Percentiles rank a stretch among this genome's conserved stretches.
Evolutionary conservation across 1,139 yeast genomes (phyloP).

Genomic region (Taphrina wiesneri): DNA sequence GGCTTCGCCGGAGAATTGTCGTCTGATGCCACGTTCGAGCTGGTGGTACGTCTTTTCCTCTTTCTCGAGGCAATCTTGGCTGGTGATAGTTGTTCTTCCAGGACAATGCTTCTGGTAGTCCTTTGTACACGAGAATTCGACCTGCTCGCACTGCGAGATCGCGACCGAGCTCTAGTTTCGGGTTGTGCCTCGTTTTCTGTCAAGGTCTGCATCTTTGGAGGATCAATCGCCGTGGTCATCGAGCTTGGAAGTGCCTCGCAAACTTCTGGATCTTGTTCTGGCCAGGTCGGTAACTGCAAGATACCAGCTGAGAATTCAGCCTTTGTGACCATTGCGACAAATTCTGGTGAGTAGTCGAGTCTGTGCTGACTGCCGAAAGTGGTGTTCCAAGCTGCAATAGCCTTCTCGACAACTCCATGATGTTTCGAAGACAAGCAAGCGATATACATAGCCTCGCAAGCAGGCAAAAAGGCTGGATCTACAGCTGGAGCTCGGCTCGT

Average conservation of each 20-base stretch:
- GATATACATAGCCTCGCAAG: background rate
- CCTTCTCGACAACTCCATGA: background rate
- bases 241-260: background rate
- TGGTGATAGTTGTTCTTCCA: background rate
- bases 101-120: background rate
- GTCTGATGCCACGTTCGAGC: background rate
- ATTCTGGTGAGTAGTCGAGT: conserved; percentile 16
- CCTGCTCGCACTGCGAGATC: background rate
- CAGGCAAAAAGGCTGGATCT: background rate
- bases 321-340: background rate
- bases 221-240: background rate
- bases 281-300: conserved; percentile 10
- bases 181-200: background rate
- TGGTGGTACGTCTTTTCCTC: background rate
- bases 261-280: conserved; percentile 11
- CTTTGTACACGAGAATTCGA: background rate
- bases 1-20: background rate
- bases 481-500: background rate
- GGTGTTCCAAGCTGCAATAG: conserved; percentile 20
- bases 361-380: conserved; percentile 10
- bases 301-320: background rate
- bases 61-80: background rate
- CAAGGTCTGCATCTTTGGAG: background rate
- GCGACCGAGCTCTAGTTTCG: background rate
- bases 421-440: background rate